These are phyloP conservation scores for Leccinum variicolor DNA, from an alignment of 768 basidiomycete genomes.

Conservation along the genomic window DNA sequence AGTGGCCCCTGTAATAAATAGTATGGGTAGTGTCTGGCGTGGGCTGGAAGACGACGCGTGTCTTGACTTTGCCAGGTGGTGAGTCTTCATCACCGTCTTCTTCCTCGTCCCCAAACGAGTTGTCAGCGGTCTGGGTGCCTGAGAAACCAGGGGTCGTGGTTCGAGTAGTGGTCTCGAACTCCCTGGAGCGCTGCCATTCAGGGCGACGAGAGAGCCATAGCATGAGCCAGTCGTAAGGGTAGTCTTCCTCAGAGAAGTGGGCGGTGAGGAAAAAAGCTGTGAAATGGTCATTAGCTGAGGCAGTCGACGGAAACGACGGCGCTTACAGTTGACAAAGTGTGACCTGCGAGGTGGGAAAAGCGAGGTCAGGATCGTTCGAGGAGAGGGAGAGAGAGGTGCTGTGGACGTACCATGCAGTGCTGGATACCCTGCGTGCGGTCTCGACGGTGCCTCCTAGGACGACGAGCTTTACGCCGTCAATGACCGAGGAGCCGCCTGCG, in stretches of 20 bases:
- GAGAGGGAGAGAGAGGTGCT: neutral
- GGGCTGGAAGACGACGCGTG: constrained; percentile 84
- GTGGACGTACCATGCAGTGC: constrained; percentile 67
- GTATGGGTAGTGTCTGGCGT: constrained; percentile 87
- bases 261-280: constrained; percentile 85
- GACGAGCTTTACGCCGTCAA: constrained; percentile 89
- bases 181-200: constrained; percentile 86
- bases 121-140: constrained; percentile 43
- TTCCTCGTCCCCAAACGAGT: constrained; percentile 52
- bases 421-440: constrained; percentile 77
- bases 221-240: constrained; percentile 91
- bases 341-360: constrained; percentile 43
- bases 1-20: constrained; percentile 82
- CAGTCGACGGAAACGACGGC: neutral
- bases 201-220: constrained; percentile 83
- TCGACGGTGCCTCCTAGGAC: constrained; percentile 86
- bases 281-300: constrained; percentile 4
- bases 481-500: constrained; percentile 70
- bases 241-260: constrained; percentile 87
- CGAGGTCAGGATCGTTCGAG: constrained; percentile 3
- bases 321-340: constrained; percentile 84
- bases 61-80: constrained; percentile 62
- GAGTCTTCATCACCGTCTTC: constrained; percentile 45
- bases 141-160: constrained; percentile 59
- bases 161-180: constrained; percentile 86